These are phyloP conservation scores for Gracilariopsis chorda DNA, from an alignment of 23 red algal species.

Conservation along the genomic window DNA sequence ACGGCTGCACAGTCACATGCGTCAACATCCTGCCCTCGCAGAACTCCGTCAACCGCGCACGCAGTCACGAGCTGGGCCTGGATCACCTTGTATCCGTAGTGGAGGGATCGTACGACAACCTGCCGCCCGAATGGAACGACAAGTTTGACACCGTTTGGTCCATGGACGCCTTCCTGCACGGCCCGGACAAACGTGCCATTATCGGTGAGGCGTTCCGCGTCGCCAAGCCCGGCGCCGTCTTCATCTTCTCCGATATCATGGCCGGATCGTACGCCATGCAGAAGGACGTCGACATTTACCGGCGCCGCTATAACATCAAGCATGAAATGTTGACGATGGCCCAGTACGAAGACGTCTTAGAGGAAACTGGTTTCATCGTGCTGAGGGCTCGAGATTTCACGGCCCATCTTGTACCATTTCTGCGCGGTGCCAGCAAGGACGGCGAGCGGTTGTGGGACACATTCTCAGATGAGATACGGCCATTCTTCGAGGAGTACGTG, in stretches of 20 bases:
- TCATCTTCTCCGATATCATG: conserved; percentile 33
- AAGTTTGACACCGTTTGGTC: conserved; percentile 22
- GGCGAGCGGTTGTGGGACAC: too few relatives aligned
- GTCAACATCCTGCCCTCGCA: not conserved
- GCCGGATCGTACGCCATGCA: not conserved
- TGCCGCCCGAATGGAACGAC: not conserved
- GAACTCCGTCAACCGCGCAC: not conserved
- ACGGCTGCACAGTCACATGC: not conserved
- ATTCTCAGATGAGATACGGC: too few relatives aligned
- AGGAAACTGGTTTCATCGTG: not conserved
- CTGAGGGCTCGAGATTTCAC: not conserved
- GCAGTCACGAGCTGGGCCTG: not conserved
- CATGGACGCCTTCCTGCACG: conserved; percentile 23
- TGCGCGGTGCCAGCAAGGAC: too few relatives aligned
- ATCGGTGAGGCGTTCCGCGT: not conserved
- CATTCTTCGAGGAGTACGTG: too few relatives aligned
- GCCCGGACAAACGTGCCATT: not conserved
- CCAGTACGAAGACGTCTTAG: not conserved
- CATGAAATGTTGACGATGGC: not conserved
- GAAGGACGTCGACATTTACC: not conserved
- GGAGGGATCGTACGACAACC: conserved; percentile 21
- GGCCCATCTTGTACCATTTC: not conserved
- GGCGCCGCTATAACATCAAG: not conserved
- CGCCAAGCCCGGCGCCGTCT: not conserved
- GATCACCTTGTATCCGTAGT: not conserved